A percentile compares a stretch with the other conserved stretches of the same genome.
These are phyloP conservation scores for Solanum appendiculatum DNA, from an alignment of 257 asterid species.

Conservation along the genomic window DNA sequence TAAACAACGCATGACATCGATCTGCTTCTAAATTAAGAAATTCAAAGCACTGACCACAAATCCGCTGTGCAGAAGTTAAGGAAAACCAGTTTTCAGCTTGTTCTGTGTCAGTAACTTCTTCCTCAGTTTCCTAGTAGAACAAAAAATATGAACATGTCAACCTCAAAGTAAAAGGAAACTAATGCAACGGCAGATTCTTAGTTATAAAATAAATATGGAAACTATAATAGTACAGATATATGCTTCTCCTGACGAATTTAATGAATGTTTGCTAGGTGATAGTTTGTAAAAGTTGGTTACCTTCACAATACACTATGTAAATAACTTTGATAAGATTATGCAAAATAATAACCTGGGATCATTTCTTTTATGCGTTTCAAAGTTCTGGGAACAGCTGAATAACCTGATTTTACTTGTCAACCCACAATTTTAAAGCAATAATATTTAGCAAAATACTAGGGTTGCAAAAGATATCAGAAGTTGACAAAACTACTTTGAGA, in stretches of 20 bases:
- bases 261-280: not conserved
- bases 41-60: constrained; percentile 63
- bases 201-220: not conserved
- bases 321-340: not conserved
- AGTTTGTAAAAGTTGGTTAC: not conserved
- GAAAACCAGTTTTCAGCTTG: constrained; percentile 99
- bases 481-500: not conserved
- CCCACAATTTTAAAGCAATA: not conserved
- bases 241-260: not conserved
- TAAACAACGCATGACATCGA: not conserved
- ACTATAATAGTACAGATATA: not conserved
- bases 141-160: constrained; percentile 2
- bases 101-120: constrained; percentile 96
- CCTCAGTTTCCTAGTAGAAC: constrained; percentile 81
- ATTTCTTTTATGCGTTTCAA: not conserved
- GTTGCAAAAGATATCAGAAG: not conserved
- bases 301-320: not conserved
- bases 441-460: not conserved
- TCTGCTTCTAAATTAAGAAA: not conserved
- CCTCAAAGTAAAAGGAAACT: constrained; percentile 1
- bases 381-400: not conserved
- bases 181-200: not conserved
- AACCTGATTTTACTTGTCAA: not conserved
- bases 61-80: constrained; percentile 92
- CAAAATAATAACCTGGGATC: not conserved